phyloP scores from a whole-genome alignment of 1,139 yeast species.

The Blastobotrys aristatus region DNA sequence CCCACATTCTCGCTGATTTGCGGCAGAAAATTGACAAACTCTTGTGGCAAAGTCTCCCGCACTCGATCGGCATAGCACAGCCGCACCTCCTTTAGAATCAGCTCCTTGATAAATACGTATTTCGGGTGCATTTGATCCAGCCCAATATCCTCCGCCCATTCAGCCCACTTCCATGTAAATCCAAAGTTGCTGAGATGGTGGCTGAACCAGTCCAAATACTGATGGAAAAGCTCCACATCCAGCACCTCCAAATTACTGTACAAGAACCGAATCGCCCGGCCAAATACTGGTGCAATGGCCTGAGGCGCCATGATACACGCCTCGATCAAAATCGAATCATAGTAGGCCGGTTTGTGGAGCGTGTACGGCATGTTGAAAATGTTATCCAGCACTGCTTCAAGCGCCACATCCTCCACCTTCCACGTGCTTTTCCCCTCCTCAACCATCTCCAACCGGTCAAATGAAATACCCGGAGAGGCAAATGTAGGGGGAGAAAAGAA shows the following conservation, averaged over 20 bases:
- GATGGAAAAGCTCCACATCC: slow-evolving; percentile 69
- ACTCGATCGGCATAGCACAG: slow-evolving; percentile 68
- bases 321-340: slow-evolving; percentile 80
- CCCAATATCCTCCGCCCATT: slow-evolving; percentile 51
- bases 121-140: slow-evolving; percentile 60
- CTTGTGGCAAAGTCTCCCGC: slow-evolving; percentile 69
- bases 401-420: slow-evolving; percentile 87
- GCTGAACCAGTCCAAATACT: slow-evolving; percentile 88
- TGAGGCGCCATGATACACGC: slow-evolving; percentile 84
- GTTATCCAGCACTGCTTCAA: slow-evolving; percentile 75
- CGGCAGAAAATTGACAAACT: slow-evolving; percentile 56
- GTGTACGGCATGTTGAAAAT: slow-evolving; percentile 70
- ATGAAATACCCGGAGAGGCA: slow-evolving; percentile 77
- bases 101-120: slow-evolving; percentile 65
- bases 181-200: slow-evolving; percentile 91
- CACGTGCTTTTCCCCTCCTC: slow-evolving; percentile 51
- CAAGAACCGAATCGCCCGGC: slow-evolving; percentile 83
- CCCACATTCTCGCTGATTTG: slow-evolving; percentile 44
- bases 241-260: slow-evolving; percentile 62
- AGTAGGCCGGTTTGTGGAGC: slow-evolving; percentile 67
- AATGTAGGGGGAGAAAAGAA: slow-evolving; percentile 68
- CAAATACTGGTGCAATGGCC: slow-evolving; percentile 92
- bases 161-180: slow-evolving; percentile 98
- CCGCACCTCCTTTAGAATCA: slow-evolving; percentile 78
- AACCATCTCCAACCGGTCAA: slow-evolving; percentile 58